phyloP scores from a whole-genome alignment of 2,329 filamentous ascomycete genomes.

The Talaromyces albobiverticillius region DNA sequence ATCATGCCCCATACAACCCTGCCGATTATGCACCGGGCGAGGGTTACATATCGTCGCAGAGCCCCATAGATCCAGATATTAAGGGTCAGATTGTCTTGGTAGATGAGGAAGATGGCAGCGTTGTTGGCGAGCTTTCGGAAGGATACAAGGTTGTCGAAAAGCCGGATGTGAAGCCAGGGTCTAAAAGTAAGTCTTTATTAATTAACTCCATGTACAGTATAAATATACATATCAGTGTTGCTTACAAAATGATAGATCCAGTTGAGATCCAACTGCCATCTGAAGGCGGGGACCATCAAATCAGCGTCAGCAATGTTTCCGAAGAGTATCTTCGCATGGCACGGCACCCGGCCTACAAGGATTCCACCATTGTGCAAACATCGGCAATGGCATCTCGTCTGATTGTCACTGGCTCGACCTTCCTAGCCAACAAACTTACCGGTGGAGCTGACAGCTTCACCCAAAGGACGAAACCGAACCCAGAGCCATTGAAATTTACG shows the following conservation, averaged over 20 bases:
- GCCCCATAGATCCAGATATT: not conserved
- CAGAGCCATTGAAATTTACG: slow-evolving; percentile 82
- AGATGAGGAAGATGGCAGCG: slow-evolving; percentile 93
- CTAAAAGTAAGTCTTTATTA: slow-evolving; percentile 80
- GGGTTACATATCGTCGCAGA: slow-evolving; percentile 58
- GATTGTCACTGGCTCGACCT: slow-evolving; percentile 81
- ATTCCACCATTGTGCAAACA: slow-evolving; percentile 80
- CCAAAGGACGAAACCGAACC: slow-evolving; percentile 71
- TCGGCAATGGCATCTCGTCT: slow-evolving; percentile 85
- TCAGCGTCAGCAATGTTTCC: slow-evolving; percentile 47
- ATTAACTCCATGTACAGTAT: not conserved
- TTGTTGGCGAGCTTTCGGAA: slow-evolving; percentile 86
- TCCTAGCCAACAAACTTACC: slow-evolving; percentile 74
- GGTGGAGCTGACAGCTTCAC: slow-evolving; percentile 77
- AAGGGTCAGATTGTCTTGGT: slow-evolving; percentile 77
- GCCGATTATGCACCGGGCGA: slow-evolving; percentile 75
- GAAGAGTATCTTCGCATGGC: slow-evolving; percentile 69
- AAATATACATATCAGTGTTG: not conserved
- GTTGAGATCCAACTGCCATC: slow-evolving; percentile 48
- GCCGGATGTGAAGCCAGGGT: slow-evolving; percentile 72
- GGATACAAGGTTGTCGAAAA: slow-evolving; percentile 79
- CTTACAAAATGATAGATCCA: slow-evolving; percentile 35
- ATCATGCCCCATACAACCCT: slow-evolving; percentile 67
- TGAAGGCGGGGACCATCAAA: slow-evolving; percentile 47
- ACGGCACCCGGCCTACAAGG: slow-evolving; percentile 86